Evolutionary conservation across 202 grass and related monocot species (phyloP), one percentile per base, ranked within the genome.

Genomic region (Carex arenaria): DNA sequence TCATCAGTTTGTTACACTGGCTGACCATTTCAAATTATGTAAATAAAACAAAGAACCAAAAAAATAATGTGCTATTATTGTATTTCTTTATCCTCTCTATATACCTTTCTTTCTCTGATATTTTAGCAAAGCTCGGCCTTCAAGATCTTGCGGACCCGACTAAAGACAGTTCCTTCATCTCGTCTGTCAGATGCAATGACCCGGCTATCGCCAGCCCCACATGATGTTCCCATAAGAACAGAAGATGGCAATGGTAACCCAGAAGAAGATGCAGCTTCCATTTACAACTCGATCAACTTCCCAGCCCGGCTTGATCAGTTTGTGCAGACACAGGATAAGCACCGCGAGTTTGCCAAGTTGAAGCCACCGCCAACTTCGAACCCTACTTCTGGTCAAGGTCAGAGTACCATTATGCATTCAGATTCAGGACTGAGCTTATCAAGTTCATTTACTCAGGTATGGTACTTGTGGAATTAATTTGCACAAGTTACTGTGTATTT

Each of bases 111-210:
- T 84, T 61, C 88, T 85, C 83, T 77, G 10, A 90, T 78, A 54
- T 67, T 85, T 47, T 90, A 99, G 97, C 97, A 99, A 99, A 99
- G 91, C 88, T 90, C 82, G 2, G 93, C 97, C 82, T 99, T 99
- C 84, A 99, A 96, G 82, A 92, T 96, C 82, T 85, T 99, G 64
- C 85, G 97, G 85, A 99, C 93, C 74, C 91, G 97, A 81, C 82
- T 99, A 82, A 99, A 99, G 82, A 96, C 93, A 65, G 89, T 99
- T 72, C 97, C 97, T n/a, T 94, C 85, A 30, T 87, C 61, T 64
- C 32, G 61, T 69, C 66, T 93, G 53, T 85, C 86, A 61, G 80
- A 34, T 86, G 93, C 93, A 84, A 61, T 98, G 64, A 98, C 82
- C 81, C 82, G 77, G 63, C 61, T 88, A 52, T 88, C 89, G 83